Evolutionary conservation across 768 basidiomycete species (phyloP), one percentile per base, ranked within the genome.

Genomic region (Hirschioporus abietinus): DNA sequence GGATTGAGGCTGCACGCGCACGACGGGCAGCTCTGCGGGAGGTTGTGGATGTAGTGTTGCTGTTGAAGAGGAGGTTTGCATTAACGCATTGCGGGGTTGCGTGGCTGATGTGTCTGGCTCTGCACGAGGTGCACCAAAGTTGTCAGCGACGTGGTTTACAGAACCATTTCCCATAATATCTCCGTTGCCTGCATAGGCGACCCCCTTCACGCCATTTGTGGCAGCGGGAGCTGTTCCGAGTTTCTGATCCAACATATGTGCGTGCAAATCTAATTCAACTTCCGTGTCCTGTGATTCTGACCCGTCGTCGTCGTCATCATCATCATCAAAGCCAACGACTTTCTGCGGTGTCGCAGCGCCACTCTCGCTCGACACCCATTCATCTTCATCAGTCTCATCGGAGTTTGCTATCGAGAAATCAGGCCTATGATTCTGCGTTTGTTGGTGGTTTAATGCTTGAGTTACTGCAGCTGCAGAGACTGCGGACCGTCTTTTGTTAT

Each of bases 311-410:
- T 42, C 30, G 18, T 66, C 66, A 15, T 70, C 68, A 20, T 72
- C 79, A 23, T 80, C 80, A 63, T 83, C 82, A 0, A 85, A 84
- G 52, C 80, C 80, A 63, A 77, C 67, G 62, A 66, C 68, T 15
- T 80, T 77, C 70, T 82, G 83, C 4, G 90, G 91, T 1, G 90
- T 92, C 0, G 78, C 89, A 0, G 85, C 88, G 7, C 89, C 90
- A 71, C 89, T 91, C 75, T 90, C 89, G 73, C 87, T 90, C 27
- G 90, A 92, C 0, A 89, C 82, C 90, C 90, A 92, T 66, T 86
- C 91, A 65, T 90, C 89, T 12, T 90, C 89, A 66, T 86, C 86
- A 15, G 80, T 82, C 52, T 80, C 82, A 26, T 76, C 81, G 57
- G 83, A 78, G 63, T 80, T 83, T 9, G 87, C 80, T 66, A 90